Percentiles rank a stretch among this genome's conserved stretches.
These are phyloP conservation scores for Fusarium drepaniforme DNA, from an alignment of 2,329 filamentous ascomycete genomes.

Conservation along the genomic window DNA sequence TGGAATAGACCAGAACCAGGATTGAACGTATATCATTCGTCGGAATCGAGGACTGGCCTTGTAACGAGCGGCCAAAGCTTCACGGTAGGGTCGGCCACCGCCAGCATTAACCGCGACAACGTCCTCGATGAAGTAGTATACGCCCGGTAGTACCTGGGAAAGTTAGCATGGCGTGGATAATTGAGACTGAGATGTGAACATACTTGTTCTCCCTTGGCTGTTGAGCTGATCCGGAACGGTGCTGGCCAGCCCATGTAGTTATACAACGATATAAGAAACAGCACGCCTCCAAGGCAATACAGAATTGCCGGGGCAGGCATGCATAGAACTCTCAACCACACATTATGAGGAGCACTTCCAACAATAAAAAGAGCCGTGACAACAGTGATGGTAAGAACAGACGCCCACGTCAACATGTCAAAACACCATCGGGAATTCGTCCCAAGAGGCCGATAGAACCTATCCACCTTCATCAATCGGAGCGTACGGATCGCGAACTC, in stretches of 20 bases:
- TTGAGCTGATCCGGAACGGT: constrained; percentile 74
- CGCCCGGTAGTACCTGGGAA: constrained; percentile 66
- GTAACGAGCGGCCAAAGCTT: constrained; percentile 57
- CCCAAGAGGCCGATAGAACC: constrained; percentile 64
- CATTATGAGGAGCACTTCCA: constrained; percentile 62
- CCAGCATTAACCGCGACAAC: constrained; percentile 75
- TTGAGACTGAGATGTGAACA: neutral
- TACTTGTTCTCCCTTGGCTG: constrained; percentile 64
- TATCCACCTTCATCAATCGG: constrained; percentile 61
- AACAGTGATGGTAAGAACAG: constrained; percentile 59
- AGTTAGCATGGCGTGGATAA: constrained; percentile 40
- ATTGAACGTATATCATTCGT: constrained; percentile 55
- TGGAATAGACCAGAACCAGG: constrained; percentile 57
- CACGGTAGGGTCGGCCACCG: constrained; percentile 59
- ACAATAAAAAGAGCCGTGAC: constrained; percentile 65
- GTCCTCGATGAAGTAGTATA: constrained; percentile 76
- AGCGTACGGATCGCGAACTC: constrained; percentile 63
- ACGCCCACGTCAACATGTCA: constrained; percentile 61
- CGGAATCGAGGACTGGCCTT: constrained; percentile 56
- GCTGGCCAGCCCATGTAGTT: constrained; percentile 57
- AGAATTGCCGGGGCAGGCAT: constrained; percentile 66
- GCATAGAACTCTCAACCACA: constrained; percentile 62
- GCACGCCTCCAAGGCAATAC: constrained; percentile 58
- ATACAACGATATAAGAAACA: constrained; percentile 53
- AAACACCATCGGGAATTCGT: constrained; percentile 61